A percentile compares a stretch with the other conserved stretches of the same genome.
Conservation (phyloP, 192 early-diverging fungal genomes). For the Backusella macrospora region DNA sequence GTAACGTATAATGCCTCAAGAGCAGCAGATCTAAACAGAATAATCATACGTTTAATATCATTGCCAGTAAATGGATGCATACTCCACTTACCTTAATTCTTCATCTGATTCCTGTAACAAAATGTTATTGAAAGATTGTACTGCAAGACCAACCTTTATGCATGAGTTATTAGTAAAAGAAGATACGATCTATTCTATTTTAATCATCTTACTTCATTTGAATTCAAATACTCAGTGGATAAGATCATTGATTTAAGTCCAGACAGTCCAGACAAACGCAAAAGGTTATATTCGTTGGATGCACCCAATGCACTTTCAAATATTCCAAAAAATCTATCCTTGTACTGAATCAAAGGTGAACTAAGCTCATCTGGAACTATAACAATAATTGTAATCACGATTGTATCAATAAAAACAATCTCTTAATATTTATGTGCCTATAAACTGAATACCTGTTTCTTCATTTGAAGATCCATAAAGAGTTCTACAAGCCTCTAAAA, state of each 20-base stretch:
- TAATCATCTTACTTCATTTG: conserved; percentile 51
- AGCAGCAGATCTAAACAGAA: conserved; percentile 46
- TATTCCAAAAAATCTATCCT: conserved; percentile 75
- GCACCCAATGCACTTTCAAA: conserved; percentile 69
- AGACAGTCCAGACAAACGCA: conserved; percentile 71
- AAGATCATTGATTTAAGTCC: conserved; percentile 71
- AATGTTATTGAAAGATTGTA: conserved; percentile 55
- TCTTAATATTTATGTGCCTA: background rate
- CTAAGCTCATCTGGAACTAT: conserved; percentile 41
- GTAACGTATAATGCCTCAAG: conserved; percentile 49
- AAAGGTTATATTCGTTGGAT: conserved; percentile 74
- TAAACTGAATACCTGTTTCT: conserved; percentile 18
- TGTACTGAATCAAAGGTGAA: conserved; percentile 70
- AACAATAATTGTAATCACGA: background rate
- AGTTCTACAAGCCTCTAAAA: conserved; percentile 65
- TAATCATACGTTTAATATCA: background rate
- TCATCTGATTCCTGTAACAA: conserved; percentile 50
- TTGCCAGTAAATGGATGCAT: background rate
- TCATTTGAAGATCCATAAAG: conserved; percentile 59
- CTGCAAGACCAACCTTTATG: conserved; percentile 45
- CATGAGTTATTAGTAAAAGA: background rate
- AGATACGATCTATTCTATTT: background rate
- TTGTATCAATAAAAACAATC: conserved; percentile 2
- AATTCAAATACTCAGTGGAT: conserved; percentile 54
- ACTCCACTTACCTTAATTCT: conserved; percentile 47